Base-by-base conservation (phyloP, 140 eudicot species). In the Anethum foeniculum region DNA sequence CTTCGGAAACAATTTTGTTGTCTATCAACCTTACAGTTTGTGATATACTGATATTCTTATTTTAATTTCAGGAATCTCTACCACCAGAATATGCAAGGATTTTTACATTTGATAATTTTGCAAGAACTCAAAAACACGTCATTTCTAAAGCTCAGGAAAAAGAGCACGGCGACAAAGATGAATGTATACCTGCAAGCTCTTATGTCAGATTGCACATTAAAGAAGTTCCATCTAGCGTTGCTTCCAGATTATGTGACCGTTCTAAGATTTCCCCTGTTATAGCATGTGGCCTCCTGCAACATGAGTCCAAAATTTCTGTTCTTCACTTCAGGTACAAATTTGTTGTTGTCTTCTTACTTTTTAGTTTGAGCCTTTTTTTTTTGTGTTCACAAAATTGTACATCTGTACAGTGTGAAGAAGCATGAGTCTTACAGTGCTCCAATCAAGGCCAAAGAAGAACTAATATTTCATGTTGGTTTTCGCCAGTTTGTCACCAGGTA, bases 271-370 rank as follows among this genome's bases (percentile, higher is more conserved):
- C 80, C 85, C 98, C 97, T 6, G 86, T 92, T 21, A 83, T 89
- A 68, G 86, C 97, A 62, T 92, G 90, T 86, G 99, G 98, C 64
- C 93, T 95, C 54, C 80, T 92, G 80, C 99, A 91, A 81, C 99
- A 95, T 34, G 99, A 95, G 86, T 92, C 99, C 46, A 95, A 95
- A 84, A 85, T 95, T 65, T 95, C 99, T 39, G 98, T 95, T 30
- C 98, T 95, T 84, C 99, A 95, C 81, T 95, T 95, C 84, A 95
- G 97, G 99, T 95, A 83, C 77, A 32, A 49, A 46, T 32, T 80
- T 51, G 19, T 5, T 18, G 47, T 56, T 10, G 43, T 58, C 32
- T n/a, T 48, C 14, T 78, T 78, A 39, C 32, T 23, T 15, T 58
- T 64, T 3, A 9, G 30, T 51, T 77, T 15, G 71, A 21, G 36